These are phyloP conservation scores for Geosmithia morbida DNA, from an alignment of 2,329 filamentous ascomycete genomes.

Conservation along the genomic window DNA sequence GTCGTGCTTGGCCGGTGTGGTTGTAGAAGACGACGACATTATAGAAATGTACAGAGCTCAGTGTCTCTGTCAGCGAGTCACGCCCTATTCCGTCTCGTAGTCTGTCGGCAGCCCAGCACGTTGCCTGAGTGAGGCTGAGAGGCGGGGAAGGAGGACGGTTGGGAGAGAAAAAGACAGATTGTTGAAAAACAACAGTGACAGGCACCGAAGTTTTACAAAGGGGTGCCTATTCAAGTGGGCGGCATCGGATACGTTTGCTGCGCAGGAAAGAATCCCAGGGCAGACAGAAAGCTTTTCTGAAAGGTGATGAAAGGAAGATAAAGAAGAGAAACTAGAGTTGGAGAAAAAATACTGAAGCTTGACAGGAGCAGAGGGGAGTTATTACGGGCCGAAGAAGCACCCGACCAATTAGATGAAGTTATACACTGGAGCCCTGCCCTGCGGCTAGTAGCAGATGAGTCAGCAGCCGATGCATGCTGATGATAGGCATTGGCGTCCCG, in stretches of 20 bases:
- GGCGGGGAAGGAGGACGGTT: neutral
- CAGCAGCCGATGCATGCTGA: neutral
- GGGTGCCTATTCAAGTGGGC: neutral
- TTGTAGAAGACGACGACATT: constrained; percentile 60
- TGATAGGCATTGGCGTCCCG: too few relatives aligned
- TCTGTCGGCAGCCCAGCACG: neutral
- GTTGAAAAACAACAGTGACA: neutral
- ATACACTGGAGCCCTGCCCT: neutral
- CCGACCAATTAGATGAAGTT: neutral
- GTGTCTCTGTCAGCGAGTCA: neutral
- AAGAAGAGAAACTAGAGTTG: constrained; percentile 1
- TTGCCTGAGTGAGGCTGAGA: neutral
- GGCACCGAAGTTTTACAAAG: neutral
- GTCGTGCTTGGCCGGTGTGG: constrained; percentile 53
- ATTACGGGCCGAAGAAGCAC: neutral
- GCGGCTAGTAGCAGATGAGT: neutral
- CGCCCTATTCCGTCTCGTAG: neutral
- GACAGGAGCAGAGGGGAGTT: neutral
- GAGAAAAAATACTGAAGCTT: neutral
- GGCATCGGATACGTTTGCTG: neutral
- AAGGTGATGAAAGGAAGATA: neutral
- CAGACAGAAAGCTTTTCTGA: neutral
- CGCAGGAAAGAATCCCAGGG: neutral
- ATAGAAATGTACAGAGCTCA: constrained; percentile 13
- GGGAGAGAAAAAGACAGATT: neutral